These are phyloP conservation scores for Aphanomyces invadans DNA, from an alignment of 352 stramenopile genomes.

Conservation along the genomic window DNA sequence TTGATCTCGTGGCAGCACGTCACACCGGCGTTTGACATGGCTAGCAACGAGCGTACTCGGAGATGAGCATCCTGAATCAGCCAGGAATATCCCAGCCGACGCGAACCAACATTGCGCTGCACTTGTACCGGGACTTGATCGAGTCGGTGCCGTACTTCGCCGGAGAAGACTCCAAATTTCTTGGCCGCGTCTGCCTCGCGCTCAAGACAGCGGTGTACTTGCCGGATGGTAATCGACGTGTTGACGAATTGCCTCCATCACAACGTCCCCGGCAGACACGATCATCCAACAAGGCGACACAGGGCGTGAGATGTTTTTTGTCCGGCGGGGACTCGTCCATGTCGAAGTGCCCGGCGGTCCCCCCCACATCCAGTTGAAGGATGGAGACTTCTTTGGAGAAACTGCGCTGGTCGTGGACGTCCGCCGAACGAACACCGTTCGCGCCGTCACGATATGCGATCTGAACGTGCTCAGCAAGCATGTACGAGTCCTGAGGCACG, in stretches of 20 bases:
- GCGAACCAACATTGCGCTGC: slow-evolving; percentile 64
- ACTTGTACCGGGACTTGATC: slow-evolving; percentile 73
- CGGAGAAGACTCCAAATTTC: slow-evolving; percentile 56
- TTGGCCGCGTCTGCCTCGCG: slow-evolving; percentile 70
- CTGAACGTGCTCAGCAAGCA: slow-evolving; percentile 70
- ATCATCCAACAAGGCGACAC: slow-evolving; percentile 80
- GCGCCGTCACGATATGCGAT: slow-evolving; percentile 70
- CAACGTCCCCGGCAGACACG: slow-evolving; percentile 44
- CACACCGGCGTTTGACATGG: too few species aligned
- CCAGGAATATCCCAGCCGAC: slow-evolving; percentile 68
- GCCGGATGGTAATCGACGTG: slow-evolving; percentile 36
- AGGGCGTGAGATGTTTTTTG: slow-evolving; percentile 82
- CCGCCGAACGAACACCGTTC: slow-evolving; percentile 65
- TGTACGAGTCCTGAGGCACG: too few species aligned
- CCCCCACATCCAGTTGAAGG: slow-evolving; percentile 54
- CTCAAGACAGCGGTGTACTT: slow-evolving; percentile 73
- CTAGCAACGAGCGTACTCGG: slow-evolving; percentile 75
- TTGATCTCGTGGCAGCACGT: too few species aligned
- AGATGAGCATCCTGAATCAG: slow-evolving; percentile 78
- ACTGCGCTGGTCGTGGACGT: slow-evolving; percentile 75
- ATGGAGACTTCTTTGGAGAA: slow-evolving; percentile 73
- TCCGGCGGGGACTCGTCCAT: slow-evolving; percentile 74
- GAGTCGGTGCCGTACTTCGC: slow-evolving; percentile 76
- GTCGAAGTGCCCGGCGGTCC: slow-evolving; percentile 36
- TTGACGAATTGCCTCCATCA: too few species aligned